Conservation (phyloP, 495 filamentous ascomycete genomes). For the Penicillium lividum region DNA sequence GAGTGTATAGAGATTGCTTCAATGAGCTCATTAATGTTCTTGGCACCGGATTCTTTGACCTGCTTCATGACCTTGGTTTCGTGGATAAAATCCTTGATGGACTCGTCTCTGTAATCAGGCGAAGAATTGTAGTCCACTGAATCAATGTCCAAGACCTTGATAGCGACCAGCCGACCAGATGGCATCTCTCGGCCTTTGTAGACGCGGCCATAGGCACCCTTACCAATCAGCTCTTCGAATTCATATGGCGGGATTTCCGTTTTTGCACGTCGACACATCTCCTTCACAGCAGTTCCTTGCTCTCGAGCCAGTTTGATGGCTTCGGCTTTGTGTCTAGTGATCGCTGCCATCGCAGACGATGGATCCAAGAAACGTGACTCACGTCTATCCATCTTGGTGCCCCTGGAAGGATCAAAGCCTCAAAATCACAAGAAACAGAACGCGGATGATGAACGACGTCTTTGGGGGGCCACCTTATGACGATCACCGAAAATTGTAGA, state of each 20-base stretch:
- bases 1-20: constrained; percentile 84
- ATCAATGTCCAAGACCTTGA: constrained; percentile 97
- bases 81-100: constrained; percentile 81
- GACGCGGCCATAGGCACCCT: constrained; percentile 92
- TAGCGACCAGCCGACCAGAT: constrained; percentile 71
- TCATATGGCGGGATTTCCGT: constrained; percentile 62
- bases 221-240: constrained; percentile 88
- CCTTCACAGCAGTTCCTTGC: constrained; percentile 48
- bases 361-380: constrained; percentile 44
- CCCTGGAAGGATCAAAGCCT: neutral
- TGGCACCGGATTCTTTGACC: constrained; percentile 77
- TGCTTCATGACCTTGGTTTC: constrained; percentile 86
- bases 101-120: constrained; percentile 72
- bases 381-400: constrained; percentile 32
- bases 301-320: constrained; percentile 52
- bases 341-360: constrained; percentile 47
- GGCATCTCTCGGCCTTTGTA: constrained; percentile 72
- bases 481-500: neutral
- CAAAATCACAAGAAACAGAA: neutral
- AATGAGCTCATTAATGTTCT: constrained; percentile 88
- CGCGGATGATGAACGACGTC: neutral
- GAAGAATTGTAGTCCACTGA: constrained; percentile 70
- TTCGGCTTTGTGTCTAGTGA: constrained; percentile 51
- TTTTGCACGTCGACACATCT: constrained; percentile 51
- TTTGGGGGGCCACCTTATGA: neutral